phyloP scores from a whole-genome alignment of 768 basidiomycete species.

The Termitomyces sp. region DNA sequence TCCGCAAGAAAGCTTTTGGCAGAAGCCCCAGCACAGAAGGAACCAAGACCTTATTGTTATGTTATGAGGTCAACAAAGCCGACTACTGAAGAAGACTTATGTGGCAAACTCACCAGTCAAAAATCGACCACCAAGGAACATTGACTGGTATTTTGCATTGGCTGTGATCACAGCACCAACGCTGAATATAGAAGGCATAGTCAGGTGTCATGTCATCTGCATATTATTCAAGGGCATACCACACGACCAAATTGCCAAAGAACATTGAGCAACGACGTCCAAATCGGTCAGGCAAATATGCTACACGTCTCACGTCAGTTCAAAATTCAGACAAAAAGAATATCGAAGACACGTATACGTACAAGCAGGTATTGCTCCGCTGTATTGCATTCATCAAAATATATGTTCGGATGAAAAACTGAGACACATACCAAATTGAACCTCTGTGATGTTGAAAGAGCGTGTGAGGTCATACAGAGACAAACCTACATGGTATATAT shows the following conservation, averaged over 20 bases:
- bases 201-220: not conserved
- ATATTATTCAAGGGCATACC: constrained; percentile 28
- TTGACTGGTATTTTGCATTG: constrained; percentile 39
- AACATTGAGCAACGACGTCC: constrained; percentile 52
- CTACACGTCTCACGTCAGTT: constrained; percentile 19
- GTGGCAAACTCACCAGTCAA: constrained; percentile 36
- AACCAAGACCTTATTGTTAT: constrained; percentile 30
- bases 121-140: constrained; percentile 48
- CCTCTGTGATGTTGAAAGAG: constrained; percentile 25
- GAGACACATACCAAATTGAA: constrained; percentile 30
- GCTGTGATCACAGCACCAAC: constrained; percentile 48
- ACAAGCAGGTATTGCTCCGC: constrained; percentile 45
- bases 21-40: constrained; percentile 41
- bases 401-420: constrained; percentile 13
- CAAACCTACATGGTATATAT: constrained; percentile 43
- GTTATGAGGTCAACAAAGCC: constrained; percentile 4
- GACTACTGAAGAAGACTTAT: not conserved
- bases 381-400: constrained; percentile 22
- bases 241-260: constrained; percentile 41
- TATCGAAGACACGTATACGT: constrained; percentile 11
- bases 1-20: constrained; percentile 53
- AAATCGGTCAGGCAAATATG: constrained; percentile 44
- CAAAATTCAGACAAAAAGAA: not conserved
- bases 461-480: not conserved
- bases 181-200: constrained; percentile 21